Evolutionary conservation across 805 yeast genomes (phyloP).

Genomic region (Hanseniaspora pseudoguilliermondii): DNA sequence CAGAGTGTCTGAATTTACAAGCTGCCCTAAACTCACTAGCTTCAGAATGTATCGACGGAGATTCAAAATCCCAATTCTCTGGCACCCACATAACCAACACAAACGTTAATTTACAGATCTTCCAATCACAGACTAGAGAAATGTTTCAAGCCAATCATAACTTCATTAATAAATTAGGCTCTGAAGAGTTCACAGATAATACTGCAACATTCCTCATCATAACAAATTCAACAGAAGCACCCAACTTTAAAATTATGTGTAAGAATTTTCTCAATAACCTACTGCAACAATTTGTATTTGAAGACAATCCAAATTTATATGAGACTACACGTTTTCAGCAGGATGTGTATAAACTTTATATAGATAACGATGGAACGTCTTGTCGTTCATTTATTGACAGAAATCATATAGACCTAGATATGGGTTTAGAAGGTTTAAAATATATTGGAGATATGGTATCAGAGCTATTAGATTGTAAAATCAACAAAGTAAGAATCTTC

Average conservation of each 20-base stretch:
- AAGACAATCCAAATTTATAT: neutral
- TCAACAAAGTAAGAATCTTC: conserved; percentile 4
- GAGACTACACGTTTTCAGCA: neutral
- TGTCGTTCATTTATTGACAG: conserved; percentile 3
- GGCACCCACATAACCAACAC: neutral
- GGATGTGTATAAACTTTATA: conserved; percentile 5
- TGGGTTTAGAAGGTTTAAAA: conserved; percentile 3
- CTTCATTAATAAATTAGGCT: neutral
- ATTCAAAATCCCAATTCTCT: neutral
- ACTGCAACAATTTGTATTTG: conserved; percentile 9
- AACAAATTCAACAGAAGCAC: conserved; percentile 5
- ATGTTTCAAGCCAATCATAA: neutral
- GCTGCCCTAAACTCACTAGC: neutral
- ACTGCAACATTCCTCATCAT: neutral
- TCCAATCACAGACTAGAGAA: conserved; percentile 1
- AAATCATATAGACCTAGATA: conserved; percentile 9
- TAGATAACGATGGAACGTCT: neutral
- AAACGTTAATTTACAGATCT: neutral
- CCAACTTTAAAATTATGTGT: conserved; percentile 8
- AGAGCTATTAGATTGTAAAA: neutral
- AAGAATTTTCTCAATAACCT: conserved; percentile 8
- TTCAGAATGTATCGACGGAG: neutral
- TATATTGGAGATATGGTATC: neutral
- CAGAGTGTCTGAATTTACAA: neutral
- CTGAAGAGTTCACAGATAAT: neutral